phyloP scores from a whole-genome alignment of 2,329 filamentous ascomycete species.

The Diaporthe ilicicola region DNA sequence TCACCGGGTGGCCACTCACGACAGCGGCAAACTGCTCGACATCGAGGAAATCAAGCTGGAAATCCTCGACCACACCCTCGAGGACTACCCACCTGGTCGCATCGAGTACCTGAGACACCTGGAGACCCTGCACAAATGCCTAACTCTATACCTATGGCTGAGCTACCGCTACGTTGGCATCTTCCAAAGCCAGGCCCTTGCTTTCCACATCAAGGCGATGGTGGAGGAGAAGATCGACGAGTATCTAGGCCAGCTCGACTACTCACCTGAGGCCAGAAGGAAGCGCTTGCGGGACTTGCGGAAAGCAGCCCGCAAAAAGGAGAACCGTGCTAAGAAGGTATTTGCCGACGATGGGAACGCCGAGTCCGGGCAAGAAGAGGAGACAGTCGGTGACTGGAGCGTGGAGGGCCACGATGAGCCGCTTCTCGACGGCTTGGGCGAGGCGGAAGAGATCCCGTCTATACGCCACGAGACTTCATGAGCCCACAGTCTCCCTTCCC shows the following conservation, averaged over 20 bases:
- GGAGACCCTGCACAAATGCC: conserved; percentile 80
- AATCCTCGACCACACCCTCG: conserved; percentile 71
- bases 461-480: background rate
- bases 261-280: conserved; percentile 48
- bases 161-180: conserved; percentile 87
- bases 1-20: conserved; percentile 72
- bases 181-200: conserved; percentile 78
- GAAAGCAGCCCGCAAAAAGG: conserved; percentile 34
- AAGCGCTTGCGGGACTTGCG: conserved; percentile 29
- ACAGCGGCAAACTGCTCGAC: conserved; percentile 74
- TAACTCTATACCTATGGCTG: conserved; percentile 92
- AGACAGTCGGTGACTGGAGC: conserved; percentile 42
- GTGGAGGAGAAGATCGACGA: conserved; percentile 80
- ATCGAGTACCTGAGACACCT: conserved; percentile 71
- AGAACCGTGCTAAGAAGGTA: conserved; percentile 33
- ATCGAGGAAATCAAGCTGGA: conserved; percentile 77
- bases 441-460: conserved; percentile 29
- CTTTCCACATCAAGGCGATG: conserved; percentile 79
- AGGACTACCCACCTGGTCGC: conserved; percentile 45
- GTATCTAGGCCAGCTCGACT: conserved; percentile 65
- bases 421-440: conserved; percentile 38
- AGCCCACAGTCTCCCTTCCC: background rate
- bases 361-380: conserved; percentile 29
- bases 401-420: conserved; percentile 48
- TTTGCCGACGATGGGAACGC: conserved; percentile 35